Evolutionary conservation across 1,284 basidiomycete genomes (phyloP).

Genomic region (Xanthoconium separans): DNA sequence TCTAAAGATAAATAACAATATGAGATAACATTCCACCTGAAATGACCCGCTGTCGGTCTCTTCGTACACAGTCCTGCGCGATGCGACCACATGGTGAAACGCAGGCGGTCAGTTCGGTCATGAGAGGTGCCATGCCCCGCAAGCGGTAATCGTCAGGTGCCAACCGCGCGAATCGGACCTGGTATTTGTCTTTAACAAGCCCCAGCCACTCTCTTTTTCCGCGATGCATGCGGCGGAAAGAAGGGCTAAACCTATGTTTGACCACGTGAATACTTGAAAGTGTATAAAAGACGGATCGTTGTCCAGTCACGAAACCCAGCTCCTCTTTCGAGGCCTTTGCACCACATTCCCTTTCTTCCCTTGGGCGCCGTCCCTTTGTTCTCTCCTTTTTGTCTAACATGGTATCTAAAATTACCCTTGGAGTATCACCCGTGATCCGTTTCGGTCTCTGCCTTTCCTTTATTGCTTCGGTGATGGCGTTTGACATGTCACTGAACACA

Average conservation of each 20-base stretch:
- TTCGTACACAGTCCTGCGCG: not conserved
- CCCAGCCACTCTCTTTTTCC: not conserved
- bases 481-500: slow-evolving; percentile 22
- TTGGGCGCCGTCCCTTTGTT: not conserved
- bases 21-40: not conserved
- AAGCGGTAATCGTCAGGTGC: not conserved
- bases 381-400: slow-evolving; percentile 8
- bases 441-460: slow-evolving; percentile 14
- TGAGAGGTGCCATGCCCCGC: not conserved
- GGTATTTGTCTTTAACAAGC: not conserved
- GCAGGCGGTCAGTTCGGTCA: not conserved
- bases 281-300: slow-evolving; percentile 20
- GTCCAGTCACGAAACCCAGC: not conserved
- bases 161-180: slow-evolving; percentile 19
- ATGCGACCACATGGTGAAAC: not conserved
- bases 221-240: slow-evolving; percentile 4
- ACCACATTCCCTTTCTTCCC: not conserved
- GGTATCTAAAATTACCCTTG: slow-evolving; percentile 4
- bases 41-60: not conserved
- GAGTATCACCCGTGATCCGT: slow-evolving; percentile 10
- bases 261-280: slow-evolving; percentile 11
- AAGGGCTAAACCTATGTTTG: slow-evolving; percentile 5
- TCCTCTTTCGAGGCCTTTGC: not conserved
- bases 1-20: not conserved
- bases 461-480: slow-evolving; percentile 17